Percentiles rank a stretch among this genome's conserved stretches.
Conservation (phyloP, 2,329 filamentous ascomycete species). For the Epichloe bromicola region DNA sequence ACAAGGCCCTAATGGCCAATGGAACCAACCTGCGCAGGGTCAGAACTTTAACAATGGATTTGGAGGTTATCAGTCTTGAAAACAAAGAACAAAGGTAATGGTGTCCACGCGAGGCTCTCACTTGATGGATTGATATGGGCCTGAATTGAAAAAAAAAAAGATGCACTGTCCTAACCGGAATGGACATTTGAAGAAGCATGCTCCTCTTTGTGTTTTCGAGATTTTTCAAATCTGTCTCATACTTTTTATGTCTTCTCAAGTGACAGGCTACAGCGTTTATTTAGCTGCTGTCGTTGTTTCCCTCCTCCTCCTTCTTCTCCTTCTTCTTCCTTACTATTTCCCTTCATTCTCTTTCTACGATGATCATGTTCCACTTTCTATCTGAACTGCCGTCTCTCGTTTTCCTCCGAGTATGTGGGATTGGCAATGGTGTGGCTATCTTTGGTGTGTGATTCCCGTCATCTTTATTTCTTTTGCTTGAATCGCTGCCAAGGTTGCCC, state of each 20-base stretch:
- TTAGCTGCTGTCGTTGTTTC: slow-evolving; percentile 7
- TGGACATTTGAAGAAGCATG: slow-evolving; percentile 8
- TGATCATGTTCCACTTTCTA: slow-evolving; percentile 3
- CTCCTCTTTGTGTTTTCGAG: slow-evolving; percentile 8
- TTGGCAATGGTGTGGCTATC: neutral
- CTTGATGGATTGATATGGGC: slow-evolving; percentile 3
- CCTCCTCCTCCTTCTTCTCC: slow-evolving; percentile 1
- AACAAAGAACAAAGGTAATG: slow-evolving; percentile 1
- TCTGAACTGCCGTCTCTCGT: slow-evolving; percentile 1
- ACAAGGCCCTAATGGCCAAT: slow-evolving; percentile 42
- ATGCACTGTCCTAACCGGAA: slow-evolving; percentile 4
- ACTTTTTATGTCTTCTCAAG: slow-evolving; percentile 9
- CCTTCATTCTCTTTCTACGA: neutral
- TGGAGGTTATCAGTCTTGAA: slow-evolving; percentile 48
- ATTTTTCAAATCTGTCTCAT: slow-evolving; percentile 10
- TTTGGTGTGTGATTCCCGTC: slow-evolving; percentile 1
- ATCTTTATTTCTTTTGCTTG: neutral
- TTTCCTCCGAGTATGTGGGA: slow-evolving; percentile 3
- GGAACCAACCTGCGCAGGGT: slow-evolving; percentile 37
- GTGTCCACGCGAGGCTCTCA: slow-evolving; percentile 2
- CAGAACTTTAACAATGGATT: slow-evolving; percentile 50
- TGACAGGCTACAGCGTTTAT: slow-evolving; percentile 9
- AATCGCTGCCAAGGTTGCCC: slow-evolving; percentile 4
- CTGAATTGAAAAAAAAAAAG: slow-evolving; percentile 2
- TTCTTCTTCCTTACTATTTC: slow-evolving; percentile 1